phyloP scores from a whole-genome alignment of 2,329 filamentous ascomycete genomes.

The Ophiobolus disseminans region DNA sequence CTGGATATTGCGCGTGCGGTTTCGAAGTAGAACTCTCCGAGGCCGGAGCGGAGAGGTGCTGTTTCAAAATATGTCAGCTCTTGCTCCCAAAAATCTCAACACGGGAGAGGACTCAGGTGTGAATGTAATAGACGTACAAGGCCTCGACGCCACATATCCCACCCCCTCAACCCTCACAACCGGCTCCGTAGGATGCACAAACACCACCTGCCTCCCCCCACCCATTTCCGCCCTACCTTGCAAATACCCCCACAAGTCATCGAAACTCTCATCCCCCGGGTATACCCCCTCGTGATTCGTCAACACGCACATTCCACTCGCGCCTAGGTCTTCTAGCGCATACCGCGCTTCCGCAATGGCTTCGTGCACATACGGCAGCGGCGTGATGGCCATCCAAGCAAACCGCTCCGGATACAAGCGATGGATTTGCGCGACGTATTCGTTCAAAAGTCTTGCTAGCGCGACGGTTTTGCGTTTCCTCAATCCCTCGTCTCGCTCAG shows the following conservation, averaged over 20 bases:
- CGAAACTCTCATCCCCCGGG: conserved; percentile 37
- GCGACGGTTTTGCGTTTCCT: conserved; percentile 36
- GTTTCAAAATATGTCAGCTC: no score
- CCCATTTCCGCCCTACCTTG: conserved; percentile 20
- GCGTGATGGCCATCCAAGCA: conserved; percentile 36
- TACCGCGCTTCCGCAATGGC: conserved; percentile 38
- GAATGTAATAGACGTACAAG: conserved; percentile 44
- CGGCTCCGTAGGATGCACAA: conserved; percentile 47
- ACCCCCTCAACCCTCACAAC: conserved; percentile 38
- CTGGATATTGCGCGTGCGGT: conserved; percentile 45
- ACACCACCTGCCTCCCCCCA: conserved; percentile 37
- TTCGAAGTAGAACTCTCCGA: conserved; percentile 49
- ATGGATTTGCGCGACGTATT: conserved; percentile 35
- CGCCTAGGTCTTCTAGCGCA: conserved; percentile 37
- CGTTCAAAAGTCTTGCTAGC: conserved; percentile 46
- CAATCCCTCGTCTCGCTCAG: conserved; percentile 12
- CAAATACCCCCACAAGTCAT: conserved; percentile 36
- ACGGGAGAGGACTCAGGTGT: no score
- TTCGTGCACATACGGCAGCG: conserved; percentile 41
- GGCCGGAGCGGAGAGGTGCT: conserved; percentile 45
- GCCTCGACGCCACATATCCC: conserved; percentile 33
- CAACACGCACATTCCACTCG: conserved; percentile 41
- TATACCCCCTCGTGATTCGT: conserved; percentile 47
- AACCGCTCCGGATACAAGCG: conserved; percentile 36
- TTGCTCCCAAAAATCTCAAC: no score